Base-by-base conservation (phyloP, 495 filamentous ascomycete species). In the Durotheca rogersii region DNA sequence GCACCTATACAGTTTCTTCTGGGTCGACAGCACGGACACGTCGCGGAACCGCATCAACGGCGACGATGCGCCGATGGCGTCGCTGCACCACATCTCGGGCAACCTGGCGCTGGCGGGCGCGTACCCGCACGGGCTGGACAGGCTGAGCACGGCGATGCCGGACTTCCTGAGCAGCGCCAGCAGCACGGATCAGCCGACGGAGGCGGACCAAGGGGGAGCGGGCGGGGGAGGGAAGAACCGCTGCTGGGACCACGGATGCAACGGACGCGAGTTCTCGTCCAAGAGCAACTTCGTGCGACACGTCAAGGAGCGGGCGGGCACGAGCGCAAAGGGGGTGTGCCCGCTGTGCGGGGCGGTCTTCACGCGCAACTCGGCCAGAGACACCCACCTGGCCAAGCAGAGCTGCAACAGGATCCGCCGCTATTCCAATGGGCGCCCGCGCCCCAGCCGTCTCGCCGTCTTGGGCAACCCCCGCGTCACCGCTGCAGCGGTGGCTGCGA, bases 221-320 rank as follows among this genome's bases (percentile, higher is more conserved):
- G 23, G 51, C 7, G 37, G 35, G 34, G 38, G 42, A 17, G 56
- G 52, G 10, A 90, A 90, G 67, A 88, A 90, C n/a, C 89, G 91
- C 62, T 96, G 90, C 68, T 96, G 88, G 87, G 90, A 96, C 34
- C 90, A 96, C 59, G 90, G 90, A 12, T 96, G 90, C 77, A 93
- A 95, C 63, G 90, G 90, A 16, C 85, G 89, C n/a, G 85, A 92
- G 54, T 96, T 96, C 64, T 94, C 88, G 6, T 95, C 90, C 14
- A 94, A 94, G 60, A 94, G 89, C 81, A 96, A 96, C 67, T 79
- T 95, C 2, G 78, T 96, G 12, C 78, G 90, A 21, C 90, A 96
- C 65, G 88, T 95, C 63, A 81, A 90, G 12, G 90, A 96, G 67
- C 91, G 91, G 65, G 91, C 88, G 1, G 90, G 90, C 3, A 87